Evolutionary conservation across 2,329 filamentous ascomycete species (phyloP).

Genomic region (Aspergillus pseudoglaucus): DNA sequence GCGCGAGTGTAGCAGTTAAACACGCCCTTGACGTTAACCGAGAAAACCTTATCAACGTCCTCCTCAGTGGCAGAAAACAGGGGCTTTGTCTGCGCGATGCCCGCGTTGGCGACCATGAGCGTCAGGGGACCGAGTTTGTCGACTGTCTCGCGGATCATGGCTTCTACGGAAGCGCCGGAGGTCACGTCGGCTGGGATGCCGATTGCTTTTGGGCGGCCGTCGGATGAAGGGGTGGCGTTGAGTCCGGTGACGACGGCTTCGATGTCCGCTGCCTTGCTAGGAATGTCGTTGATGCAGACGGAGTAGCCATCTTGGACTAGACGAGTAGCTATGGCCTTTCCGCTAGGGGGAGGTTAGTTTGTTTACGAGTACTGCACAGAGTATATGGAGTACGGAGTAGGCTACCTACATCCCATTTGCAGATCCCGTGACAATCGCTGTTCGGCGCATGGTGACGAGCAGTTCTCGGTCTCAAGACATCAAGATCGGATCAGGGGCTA

Average conservation of each 20-base stretch:
- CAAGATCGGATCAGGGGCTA: too few relatives aligned
- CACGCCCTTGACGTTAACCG: constrained; percentile 59
- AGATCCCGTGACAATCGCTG: constrained; percentile 37
- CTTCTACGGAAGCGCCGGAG: constrained; percentile 47
- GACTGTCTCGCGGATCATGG: constrained; percentile 48
- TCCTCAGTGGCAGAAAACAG: constrained; percentile 52
- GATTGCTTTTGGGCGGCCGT: constrained; percentile 31
- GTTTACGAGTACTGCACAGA: background rate
- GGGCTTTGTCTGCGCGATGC: constrained; percentile 53
- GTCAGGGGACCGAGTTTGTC: constrained; percentile 46
- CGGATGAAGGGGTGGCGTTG: constrained; percentile 6
- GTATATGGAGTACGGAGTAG: background rate
- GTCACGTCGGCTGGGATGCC: constrained; percentile 57
- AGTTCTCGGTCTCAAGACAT: too few relatives aligned
- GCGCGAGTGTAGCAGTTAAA: constrained; percentile 60
- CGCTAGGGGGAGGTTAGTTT: constrained; percentile 8
- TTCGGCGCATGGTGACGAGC: constrained; percentile 10
- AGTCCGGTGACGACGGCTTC: constrained; percentile 38
- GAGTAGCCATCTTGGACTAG: constrained; percentile 61
- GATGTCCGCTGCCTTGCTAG: constrained; percentile 46
- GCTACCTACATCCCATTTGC: constrained; percentile 34
- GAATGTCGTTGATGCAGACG: constrained; percentile 59
- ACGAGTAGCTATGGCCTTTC: constrained; percentile 47
- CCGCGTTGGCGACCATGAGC: constrained; percentile 56
- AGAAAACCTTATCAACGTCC: constrained; percentile 55